phyloP scores from a whole-genome alignment of 179 eudicot species.

The Spinacia oleracea region DNA sequence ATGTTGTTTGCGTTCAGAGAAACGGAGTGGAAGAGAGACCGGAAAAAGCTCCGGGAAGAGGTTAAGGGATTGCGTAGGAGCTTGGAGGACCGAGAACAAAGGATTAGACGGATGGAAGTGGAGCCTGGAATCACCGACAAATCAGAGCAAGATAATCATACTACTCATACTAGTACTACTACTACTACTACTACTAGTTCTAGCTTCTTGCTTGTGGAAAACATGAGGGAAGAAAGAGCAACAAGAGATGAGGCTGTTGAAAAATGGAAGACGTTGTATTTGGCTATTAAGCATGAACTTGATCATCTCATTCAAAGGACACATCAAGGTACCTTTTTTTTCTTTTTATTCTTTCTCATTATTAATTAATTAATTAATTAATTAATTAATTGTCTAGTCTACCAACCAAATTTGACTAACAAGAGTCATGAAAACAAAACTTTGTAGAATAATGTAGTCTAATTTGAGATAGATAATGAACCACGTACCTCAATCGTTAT shows the following conservation, averaged over 20 bases:
- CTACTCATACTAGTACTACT: conserved; percentile 6
- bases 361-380: not conserved
- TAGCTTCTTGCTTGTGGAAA: conserved; percentile 37
- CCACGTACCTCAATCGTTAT: not conserved
- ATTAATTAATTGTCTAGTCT: not conserved
- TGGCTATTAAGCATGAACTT: conserved; percentile 76
- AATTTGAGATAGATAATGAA: not conserved
- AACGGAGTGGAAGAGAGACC: conserved; percentile 63
- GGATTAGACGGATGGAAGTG: conserved; percentile 29
- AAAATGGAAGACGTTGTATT: conserved; percentile 80
- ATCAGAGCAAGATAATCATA: not conserved
- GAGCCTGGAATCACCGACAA: not conserved
- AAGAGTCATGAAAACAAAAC: not conserved
- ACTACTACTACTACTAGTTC: not conserved
- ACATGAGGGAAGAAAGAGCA: conserved; percentile 54
- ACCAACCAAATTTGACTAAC: too few relatives aligned
- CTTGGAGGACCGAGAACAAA: conserved; percentile 40
- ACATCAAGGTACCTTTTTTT: conserved; percentile 50
- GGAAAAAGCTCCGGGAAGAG: conserved; percentile 50
- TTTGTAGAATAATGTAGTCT: not conserved
- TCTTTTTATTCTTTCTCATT: too few relatives aligned
- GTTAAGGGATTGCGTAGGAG: conserved; percentile 40
- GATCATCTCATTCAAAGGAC: conserved; percentile 77
- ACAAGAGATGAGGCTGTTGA: conserved; percentile 69
- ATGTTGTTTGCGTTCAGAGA: conserved; percentile 50